A percentile compares a stretch with the other conserved stretches of the same genome.
phyloP scores from a whole-genome alignment of 495 filamentous ascomycete species.

The Cetradonia linearis region DNA sequence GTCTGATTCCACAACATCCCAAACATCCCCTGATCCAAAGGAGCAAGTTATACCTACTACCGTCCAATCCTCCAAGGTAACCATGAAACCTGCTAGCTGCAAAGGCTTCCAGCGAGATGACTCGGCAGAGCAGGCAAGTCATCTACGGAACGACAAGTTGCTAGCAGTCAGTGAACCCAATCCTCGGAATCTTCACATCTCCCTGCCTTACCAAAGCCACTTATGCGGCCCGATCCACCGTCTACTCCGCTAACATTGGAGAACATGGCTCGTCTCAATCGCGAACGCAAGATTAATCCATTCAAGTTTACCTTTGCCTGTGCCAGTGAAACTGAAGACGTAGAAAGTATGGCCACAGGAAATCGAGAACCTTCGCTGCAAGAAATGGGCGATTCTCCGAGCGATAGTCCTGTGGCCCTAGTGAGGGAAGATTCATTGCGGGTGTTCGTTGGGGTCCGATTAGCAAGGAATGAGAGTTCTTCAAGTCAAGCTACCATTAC shows the following conservation, averaged over 20 bases:
- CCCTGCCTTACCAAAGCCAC: constrained; percentile 4
- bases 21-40: not conserved
- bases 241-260: constrained; percentile 19
- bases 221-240: not conserved
- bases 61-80: not conserved
- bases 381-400: not conserved
- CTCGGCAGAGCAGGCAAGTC: constrained; percentile 38
- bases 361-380: not conserved
- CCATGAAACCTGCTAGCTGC: constrained; percentile 21
- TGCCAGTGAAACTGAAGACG: not conserved
- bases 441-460: not conserved
- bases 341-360: not conserved
- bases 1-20: not conserved
- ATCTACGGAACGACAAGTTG: constrained; percentile 38
- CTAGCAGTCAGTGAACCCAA: constrained; percentile 29
- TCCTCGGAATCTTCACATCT: not conserved
- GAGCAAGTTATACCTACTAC: not conserved
- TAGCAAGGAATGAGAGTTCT: not conserved
- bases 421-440: not conserved
- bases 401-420: not conserved
- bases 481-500: not conserved
- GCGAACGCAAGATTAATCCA: constrained; percentile 17
- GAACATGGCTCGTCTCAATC: constrained; percentile 19
- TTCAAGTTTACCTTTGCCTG: not conserved
- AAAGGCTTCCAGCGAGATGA: constrained; percentile 27